Evolutionary conservation across 2,329 filamentous ascomycete species (phyloP), one percentile per base, ranked within the genome.

Genomic region (Oidium heveae): DNA sequence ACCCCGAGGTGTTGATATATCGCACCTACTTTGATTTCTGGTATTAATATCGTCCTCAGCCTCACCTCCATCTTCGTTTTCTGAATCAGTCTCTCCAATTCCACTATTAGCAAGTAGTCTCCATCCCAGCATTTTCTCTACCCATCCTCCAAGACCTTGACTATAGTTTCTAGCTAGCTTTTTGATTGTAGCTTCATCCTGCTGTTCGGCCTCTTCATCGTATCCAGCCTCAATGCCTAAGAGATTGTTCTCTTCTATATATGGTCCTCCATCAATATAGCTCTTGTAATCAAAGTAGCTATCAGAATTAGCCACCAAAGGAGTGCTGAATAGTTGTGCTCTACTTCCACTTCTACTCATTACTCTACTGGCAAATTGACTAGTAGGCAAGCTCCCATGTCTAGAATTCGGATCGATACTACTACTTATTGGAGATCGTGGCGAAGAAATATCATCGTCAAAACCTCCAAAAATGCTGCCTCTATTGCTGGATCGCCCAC

Each of bases 71-170:
- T 73, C 71, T 53, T 77, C 74, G 1, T 75, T 76, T 55, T 75
- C 72, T 63, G 80, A 24, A 20, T 39, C 24, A 32, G 47, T 33
- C 18, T 57, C 54, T 2, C 22, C 39, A 15, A 51, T 51, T 12
- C 54, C 77, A 53, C 79, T 74, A 5, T 78, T 75, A 0, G 76
- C 71, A 62, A 81, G 81, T 10, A 82, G 68, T 32, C 72, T 74
- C 74, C 77, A 81, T 2, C 74, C 74, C 46, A 78, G 66, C 56
- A 80, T 65, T 56, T 67, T 73, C 56, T 74, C 74, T 56, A 83
- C 71, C 77, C 77, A 81, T 3, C 74, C 73, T 4, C 72, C 73
- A 43, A 74, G 65, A 9, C 74, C 72, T 8, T 70, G 67, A 51
- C 71, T 72, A 54, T 73, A 73, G 18, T 71, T 68, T 57, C 72